Evolutionary conservation across 164 flowering plant species (phyloP).

Genomic region (Dillenia turbinata): DNA sequence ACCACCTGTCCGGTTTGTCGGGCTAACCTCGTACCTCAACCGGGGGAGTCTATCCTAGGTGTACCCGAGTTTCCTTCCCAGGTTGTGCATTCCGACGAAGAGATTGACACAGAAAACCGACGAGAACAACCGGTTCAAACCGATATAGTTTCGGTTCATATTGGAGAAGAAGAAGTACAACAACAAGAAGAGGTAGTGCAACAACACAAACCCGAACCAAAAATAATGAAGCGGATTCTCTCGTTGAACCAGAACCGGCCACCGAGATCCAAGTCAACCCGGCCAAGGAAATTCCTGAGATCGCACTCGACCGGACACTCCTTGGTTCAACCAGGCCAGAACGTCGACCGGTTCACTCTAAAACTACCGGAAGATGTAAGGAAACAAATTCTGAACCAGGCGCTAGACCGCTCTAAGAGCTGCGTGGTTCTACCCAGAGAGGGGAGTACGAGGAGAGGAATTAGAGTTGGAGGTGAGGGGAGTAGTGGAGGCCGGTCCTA

Average conservation of each 20-base stretch:
- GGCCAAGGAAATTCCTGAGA: constrained; percentile 31
- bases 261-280: constrained; percentile 27
- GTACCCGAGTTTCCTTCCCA: too few species aligned
- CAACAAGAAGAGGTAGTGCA: not conserved
- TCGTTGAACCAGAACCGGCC: constrained; percentile 32
- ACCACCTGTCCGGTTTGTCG: constrained; percentile 42
- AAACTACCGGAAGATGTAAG: constrained; percentile 54
- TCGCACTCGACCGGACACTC: constrained; percentile 88
- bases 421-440: constrained; percentile 11
- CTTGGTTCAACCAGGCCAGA: constrained; percentile 48
- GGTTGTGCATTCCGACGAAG: too few species aligned
- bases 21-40: constrained; percentile 15
- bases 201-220: not conserved
- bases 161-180: not conserved
- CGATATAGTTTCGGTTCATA: not conserved
- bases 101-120: too few species aligned
- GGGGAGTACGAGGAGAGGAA: constrained; percentile 27
- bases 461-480: constrained; percentile 32
- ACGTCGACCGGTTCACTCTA: constrained; percentile 56
- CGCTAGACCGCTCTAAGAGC: constrained; percentile 42
- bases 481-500: constrained; percentile 28
- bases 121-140: too few species aligned
- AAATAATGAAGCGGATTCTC: not conserved
- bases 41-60: not conserved
- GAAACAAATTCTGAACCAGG: constrained; percentile 34